Evolutionary conservation across 164 flowering plant genomes (phyloP).

Genomic region (Magnolia officinalis): DNA sequence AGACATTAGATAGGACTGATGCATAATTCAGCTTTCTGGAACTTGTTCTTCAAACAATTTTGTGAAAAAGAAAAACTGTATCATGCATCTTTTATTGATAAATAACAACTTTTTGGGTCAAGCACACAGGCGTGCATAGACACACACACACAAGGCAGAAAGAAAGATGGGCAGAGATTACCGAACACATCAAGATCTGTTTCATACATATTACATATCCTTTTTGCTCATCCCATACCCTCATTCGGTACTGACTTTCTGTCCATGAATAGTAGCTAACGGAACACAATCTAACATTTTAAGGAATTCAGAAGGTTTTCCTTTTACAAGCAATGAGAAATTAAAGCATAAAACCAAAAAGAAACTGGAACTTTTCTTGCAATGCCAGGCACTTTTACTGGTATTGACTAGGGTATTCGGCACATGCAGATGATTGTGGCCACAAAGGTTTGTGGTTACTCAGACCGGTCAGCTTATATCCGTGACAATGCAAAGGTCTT

Average conservation of each 20-base stretch:
- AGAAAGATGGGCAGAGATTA: not conserved
- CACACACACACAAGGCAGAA: not conserved
- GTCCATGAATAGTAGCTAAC: not conserved
- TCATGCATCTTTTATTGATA: no score
- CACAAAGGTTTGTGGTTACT: constrained; percentile 88
- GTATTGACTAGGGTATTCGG: not conserved
- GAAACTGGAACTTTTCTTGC: not conserved
- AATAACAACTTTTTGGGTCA: no score
- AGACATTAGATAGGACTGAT: not conserved
- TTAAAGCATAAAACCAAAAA: not conserved
- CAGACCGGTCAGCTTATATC: constrained; percentile 59
- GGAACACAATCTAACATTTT: not conserved
- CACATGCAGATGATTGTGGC: constrained; percentile 70
- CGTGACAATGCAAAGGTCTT: constrained; percentile 68
- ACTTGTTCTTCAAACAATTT: not conserved
- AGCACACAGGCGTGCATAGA: no score
- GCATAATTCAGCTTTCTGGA: constrained; percentile 3
- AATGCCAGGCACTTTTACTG: not conserved
- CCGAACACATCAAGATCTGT: not conserved
- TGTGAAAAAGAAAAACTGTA: no score
- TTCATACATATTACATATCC: not conserved
- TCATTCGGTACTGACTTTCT: no score
- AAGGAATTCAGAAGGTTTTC: not conserved
- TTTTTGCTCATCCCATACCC: no score
- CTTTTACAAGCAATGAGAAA: not conserved